A percentile compares a stretch with the other conserved stretches of the same genome.
phyloP scores from a whole-genome alignment of 2,329 filamentous ascomycete species.

The Herpotrichia juniperi region DNA sequence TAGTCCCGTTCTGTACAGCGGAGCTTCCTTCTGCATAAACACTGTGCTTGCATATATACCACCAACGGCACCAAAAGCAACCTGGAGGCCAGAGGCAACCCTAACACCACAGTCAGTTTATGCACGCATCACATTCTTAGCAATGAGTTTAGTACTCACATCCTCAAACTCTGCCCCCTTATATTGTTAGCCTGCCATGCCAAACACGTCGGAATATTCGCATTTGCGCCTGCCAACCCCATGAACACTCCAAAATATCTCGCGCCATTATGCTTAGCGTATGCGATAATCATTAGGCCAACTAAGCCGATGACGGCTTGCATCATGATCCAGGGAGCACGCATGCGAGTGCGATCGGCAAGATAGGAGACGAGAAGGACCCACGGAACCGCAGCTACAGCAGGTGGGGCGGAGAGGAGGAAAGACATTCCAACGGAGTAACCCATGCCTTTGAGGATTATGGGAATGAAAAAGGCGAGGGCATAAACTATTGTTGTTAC shows the following conservation, averaged over 20 bases:
- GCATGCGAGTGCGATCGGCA: slow-evolving; percentile 24
- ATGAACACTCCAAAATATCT: slow-evolving; percentile 21
- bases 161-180: slow-evolving; percentile 13
- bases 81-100: slow-evolving; percentile 36
- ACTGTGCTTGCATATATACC: slow-evolving; percentile 37
- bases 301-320: slow-evolving; percentile 47
- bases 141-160: slow-evolving; percentile 11
- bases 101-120: slow-evolving; percentile 6
- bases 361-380: slow-evolving; percentile 27
- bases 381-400: slow-evolving; percentile 27
- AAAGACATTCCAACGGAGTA: slow-evolving; percentile 2
- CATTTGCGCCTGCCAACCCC: slow-evolving; percentile 22
- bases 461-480: too few species aligned
- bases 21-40: slow-evolving; percentile 36
- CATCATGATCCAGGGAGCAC: slow-evolving; percentile 26
- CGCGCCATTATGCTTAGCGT: slow-evolving; percentile 7
- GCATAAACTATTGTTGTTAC: too few species aligned
- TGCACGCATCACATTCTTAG: neutral
- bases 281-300: slow-evolving; percentile 53
- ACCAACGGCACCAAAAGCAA: slow-evolving; percentile 38
- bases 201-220: slow-evolving; percentile 1
- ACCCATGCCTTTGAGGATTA: too few species aligned
- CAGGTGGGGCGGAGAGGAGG: too few species aligned
- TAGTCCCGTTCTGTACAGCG: slow-evolving; percentile 28
- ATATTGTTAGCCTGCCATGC: slow-evolving; percentile 10